phyloP scores from a whole-genome alignment of 2,329 filamentous ascomycete genomes.

The Chalaropsis thielavioides region DNA sequence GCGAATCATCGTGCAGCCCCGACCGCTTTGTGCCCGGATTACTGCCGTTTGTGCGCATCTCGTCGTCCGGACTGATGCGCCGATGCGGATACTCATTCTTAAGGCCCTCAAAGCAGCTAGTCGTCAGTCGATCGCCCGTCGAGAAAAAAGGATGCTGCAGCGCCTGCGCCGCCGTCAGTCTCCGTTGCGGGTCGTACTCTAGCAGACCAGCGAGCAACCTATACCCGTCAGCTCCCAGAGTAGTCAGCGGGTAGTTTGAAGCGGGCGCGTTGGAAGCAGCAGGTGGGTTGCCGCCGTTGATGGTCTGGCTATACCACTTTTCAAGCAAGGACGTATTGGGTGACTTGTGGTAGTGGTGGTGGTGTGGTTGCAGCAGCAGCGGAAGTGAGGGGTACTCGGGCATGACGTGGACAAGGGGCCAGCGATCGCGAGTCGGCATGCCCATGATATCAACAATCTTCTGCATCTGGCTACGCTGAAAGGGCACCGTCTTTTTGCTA shows the following conservation, averaged over 20 bases:
- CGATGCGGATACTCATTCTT: conserved; percentile 81
- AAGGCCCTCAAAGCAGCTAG: conserved; percentile 82
- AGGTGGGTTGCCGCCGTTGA: conserved; percentile 42
- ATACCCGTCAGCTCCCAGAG: conserved; percentile 62
- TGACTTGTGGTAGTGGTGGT: conserved; percentile 23
- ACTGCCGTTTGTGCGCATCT: conserved; percentile 70
- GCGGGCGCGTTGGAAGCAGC: conserved; percentile 32
- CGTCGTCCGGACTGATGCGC: conserved; percentile 84
- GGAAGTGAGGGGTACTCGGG: conserved; percentile 65
- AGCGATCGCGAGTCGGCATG: conserved; percentile 72
- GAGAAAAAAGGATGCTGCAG: conserved; percentile 84
- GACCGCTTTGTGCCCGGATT: conserved; percentile 83
- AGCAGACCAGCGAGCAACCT: conserved; percentile 68
- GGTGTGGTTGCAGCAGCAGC: conserved; percentile 22
- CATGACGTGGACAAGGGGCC: conserved; percentile 74
- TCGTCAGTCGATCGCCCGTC: conserved; percentile 54
- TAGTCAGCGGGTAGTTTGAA: conserved; percentile 33
- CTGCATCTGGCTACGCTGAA: conserved; percentile 97
- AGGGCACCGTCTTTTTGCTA: conserved; percentile 90
- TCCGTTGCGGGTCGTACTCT: conserved; percentile 82
- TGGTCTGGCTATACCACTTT: conserved; percentile 62
- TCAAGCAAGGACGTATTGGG: conserved; percentile 44
- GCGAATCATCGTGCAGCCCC: conserved; percentile 63
- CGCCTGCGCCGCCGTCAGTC: conserved; percentile 75
- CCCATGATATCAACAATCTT: conserved; percentile 97